phyloP scores from a whole-genome alignment of 2,329 filamentous ascomycete genomes.

The Hawksworthiomyces lignivorus region DNA sequence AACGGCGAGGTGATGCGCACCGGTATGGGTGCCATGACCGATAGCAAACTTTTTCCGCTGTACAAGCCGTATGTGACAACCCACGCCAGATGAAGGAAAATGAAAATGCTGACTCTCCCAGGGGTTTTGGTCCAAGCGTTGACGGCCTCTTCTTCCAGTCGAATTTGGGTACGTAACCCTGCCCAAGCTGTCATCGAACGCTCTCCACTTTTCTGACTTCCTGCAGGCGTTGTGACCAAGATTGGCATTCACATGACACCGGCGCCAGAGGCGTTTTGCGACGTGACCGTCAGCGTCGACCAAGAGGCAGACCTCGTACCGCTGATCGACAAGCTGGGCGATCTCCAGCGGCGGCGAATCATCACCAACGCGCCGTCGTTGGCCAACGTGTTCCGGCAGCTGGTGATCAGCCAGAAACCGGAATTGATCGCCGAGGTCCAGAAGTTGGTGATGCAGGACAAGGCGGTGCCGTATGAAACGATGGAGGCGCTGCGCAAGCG shows the following conservation, averaged over 20 bases:
- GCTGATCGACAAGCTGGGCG: conserved; percentile 22
- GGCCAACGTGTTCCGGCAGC: conserved; percentile 35
- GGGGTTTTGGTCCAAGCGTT: conserved; percentile 29
- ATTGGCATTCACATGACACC: conserved; percentile 39
- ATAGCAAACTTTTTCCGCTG: conserved; percentile 15
- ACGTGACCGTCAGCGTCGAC: not conserved
- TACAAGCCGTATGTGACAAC: conserved; percentile 1
- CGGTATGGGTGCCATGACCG: conserved; percentile 25
- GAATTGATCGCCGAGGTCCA: conserved; percentile 18
- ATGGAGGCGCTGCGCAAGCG: not conserved
- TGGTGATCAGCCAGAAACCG: conserved; percentile 37
- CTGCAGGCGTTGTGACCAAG: conserved; percentile 45
- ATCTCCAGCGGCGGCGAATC: conserved; percentile 33
- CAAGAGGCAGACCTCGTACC: not conserved
- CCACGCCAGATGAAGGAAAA: no score
- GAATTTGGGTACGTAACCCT: conserved; percentile 34
- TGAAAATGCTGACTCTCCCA: conserved; percentile 30
- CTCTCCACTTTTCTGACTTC: no score
- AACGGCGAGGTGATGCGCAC: conserved; percentile 21
- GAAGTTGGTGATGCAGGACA: not conserved
- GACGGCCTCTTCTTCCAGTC: conserved; percentile 45
- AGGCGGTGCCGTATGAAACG: not conserved
- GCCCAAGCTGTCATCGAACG: no score
- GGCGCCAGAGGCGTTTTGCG: conserved; percentile 31
- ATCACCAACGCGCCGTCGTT: conserved; percentile 25